A percentile compares a stretch with the other conserved stretches of the same genome.
Evolutionary conservation across 2,329 filamentous ascomycete species (phyloP).

Genomic region (Teratosphaeria zuluensis): DNA sequence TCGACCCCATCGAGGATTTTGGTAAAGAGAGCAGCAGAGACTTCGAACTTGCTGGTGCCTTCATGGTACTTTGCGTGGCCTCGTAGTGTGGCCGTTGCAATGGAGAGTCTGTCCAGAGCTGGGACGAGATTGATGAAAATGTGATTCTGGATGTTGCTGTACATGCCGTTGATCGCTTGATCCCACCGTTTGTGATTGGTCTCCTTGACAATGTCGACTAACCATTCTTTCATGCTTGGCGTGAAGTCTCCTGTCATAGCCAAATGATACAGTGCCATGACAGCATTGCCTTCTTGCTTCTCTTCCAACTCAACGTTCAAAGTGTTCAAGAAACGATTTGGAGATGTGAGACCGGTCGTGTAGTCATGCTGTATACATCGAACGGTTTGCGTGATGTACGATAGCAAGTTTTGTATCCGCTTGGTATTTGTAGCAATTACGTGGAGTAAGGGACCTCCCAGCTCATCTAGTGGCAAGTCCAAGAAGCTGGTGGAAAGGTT

Average conservation of each 20-base stretch:
- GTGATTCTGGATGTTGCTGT: slow-evolving; percentile 66
- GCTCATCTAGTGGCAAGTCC: slow-evolving; percentile 17
- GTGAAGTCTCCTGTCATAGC: slow-evolving; percentile 75
- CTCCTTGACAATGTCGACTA: slow-evolving; percentile 34
- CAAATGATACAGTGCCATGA: slow-evolving; percentile 72
- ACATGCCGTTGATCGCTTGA: slow-evolving; percentile 67
- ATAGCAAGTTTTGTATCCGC: slow-evolving; percentile 69
- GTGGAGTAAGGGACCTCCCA: slow-evolving; percentile 55
- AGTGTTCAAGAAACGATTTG: slow-evolving; percentile 20
- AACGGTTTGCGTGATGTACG: slow-evolving; percentile 75
- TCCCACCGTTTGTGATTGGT: slow-evolving; percentile 78
- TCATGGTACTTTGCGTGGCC: slow-evolving; percentile 77
- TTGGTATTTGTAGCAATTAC: slow-evolving; percentile 80
- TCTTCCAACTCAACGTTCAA: slow-evolving; percentile 66
- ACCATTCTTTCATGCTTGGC: slow-evolving; percentile 70
- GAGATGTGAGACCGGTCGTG: slow-evolving; percentile 75
- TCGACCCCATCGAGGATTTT: slow-evolving; percentile 56
- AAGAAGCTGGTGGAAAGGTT: slow-evolving; percentile 10
- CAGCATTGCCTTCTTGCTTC: slow-evolving; percentile 52
- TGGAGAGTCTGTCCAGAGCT: slow-evolving; percentile 69
- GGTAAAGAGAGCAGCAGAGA: slow-evolving; percentile 34
- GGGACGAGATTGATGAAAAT: slow-evolving; percentile 84
- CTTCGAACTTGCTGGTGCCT: slow-evolving; percentile 48
- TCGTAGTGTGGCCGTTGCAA: slow-evolving; percentile 72
- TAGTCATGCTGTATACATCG: slow-evolving; percentile 73